Base-by-base conservation (phyloP, 345 rosid species). In the Citrus cavaleriei region DNA sequence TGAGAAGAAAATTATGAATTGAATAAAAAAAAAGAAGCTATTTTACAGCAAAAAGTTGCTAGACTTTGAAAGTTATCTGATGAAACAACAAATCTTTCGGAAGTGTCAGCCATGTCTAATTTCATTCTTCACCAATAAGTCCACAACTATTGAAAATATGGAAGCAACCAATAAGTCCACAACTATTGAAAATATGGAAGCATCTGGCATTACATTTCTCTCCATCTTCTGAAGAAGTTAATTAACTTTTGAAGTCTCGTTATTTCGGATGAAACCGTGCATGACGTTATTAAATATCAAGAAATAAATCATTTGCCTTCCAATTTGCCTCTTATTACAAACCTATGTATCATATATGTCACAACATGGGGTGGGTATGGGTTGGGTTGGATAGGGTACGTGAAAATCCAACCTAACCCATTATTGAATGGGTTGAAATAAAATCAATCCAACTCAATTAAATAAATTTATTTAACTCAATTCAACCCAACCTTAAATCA, bases 311-410 rank as follows among this genome's bases (percentile, higher is more conserved):
- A 18, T 18, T 18, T 57, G 25, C 61, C 25, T 57, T 57, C 7
- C 61, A 18, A 57, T 18, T 18, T 18, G 61, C 24, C 10, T 6
- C 42, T 57, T 24, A 6, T 57, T 21, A 57, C 60, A 18, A 5
- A 24, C 60, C 60, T 6, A 57, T 57, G 0, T 6, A 57, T 57
- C 0, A 2, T 21, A 57, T 6, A 57, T 18, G 61, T 22, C 7
- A 18, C 3, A 5, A 57, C 1, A 57, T 40, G 49, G 49, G 16
- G 16, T 42, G 49, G 4, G 4, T 0, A 42, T 10, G 16, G 4
- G 16, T 3, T 10, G 14, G 14, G 3, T 42, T 42, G 16, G 1
- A 12, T 42, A 42, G 3, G 0, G 0, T 12, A 10, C 0, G 0
- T 42, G 10, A 42, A 42, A 42, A 42, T 42, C 16, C 16, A 42